Evolutionary conservation across 805 yeast species (phyloP).

Genomic region (Candida pseudofarinosa): DNA sequence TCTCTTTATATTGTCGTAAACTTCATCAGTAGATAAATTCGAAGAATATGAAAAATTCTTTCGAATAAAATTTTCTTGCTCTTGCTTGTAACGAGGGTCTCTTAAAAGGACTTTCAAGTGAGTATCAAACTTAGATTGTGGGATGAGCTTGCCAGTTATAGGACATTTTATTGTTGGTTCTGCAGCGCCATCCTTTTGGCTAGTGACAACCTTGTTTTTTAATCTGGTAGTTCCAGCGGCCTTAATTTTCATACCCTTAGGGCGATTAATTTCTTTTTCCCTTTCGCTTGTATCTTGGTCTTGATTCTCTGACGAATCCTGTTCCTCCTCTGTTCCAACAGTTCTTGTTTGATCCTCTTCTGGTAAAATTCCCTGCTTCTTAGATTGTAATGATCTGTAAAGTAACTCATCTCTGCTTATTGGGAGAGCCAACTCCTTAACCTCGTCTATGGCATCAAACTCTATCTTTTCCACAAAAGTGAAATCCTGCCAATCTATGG

Average conservation of each 20-base stretch:
- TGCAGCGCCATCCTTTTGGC: neutral
- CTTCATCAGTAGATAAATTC: conserved; percentile 54
- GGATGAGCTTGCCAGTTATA: conserved; percentile 65
- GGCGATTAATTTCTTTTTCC: conserved; percentile 6
- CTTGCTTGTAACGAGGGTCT: conserved; percentile 75
- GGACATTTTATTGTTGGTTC: conserved; percentile 63
- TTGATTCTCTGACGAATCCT: neutral
- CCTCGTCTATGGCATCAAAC: conserved; percentile 58
- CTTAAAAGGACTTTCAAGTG: conserved; percentile 68
- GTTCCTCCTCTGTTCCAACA: conserved; percentile 6
- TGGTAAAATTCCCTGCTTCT: conserved; percentile 25
- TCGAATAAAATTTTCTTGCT: conserved; percentile 56
- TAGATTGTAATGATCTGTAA: conserved; percentile 56
- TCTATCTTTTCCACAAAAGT: conserved; percentile 63
- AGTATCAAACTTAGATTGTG: conserved; percentile 64
- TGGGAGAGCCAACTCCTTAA: conserved; percentile 53
- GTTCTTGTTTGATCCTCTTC: conserved; percentile 6
- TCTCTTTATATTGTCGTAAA: conserved; percentile 56
- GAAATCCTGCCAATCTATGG: conserved; percentile 88
- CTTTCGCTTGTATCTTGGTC: neutral
- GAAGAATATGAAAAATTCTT: conserved; percentile 48
- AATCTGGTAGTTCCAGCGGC: conserved; percentile 69
- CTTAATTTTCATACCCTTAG: conserved; percentile 58
- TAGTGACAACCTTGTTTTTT: conserved; percentile 18
- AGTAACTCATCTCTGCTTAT: conserved; percentile 55